Percentiles rank a stretch among this genome's conserved stretches.
Conservation (phyloP, 148 eudicot genomes). For the Beta vulgaris region DNA sequence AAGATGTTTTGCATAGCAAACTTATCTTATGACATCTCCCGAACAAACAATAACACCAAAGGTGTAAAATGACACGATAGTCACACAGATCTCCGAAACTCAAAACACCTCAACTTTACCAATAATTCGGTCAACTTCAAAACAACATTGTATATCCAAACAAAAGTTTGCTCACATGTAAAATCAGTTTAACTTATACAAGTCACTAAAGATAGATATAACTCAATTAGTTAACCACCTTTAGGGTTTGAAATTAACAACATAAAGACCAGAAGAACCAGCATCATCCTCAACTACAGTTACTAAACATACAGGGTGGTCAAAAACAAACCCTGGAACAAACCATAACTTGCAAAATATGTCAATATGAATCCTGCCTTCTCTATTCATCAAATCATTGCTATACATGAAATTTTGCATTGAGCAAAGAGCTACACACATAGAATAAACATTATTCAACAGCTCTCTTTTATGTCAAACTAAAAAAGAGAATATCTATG, state of each 20-base stretch:
- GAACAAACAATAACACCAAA: neutral
- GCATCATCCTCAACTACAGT: neutral
- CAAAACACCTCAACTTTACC: neutral
- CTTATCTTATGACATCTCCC: neutral
- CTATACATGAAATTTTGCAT: constrained; percentile 35
- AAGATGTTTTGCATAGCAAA: neutral
- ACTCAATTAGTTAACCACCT: too few relatives aligned
- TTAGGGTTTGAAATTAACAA: too few relatives aligned
- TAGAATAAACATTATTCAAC: constrained; percentile 42
- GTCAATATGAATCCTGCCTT: constrained; percentile 24
- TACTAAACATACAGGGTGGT: constrained; percentile 10
- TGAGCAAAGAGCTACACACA: constrained; percentile 28
- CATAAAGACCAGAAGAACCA: neutral
- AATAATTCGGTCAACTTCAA: neutral
- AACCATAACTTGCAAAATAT: neutral
- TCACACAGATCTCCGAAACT: too few relatives aligned
- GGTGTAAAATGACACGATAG: too few relatives aligned
- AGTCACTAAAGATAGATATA: too few relatives aligned
- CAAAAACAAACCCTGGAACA: neutral
- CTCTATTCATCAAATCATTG: constrained; percentile 35
- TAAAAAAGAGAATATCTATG: constrained; percentile 13
- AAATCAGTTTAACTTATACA: too few relatives aligned
- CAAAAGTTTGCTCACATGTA: neutral
- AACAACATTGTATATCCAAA: neutral
- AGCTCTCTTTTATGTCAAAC: constrained; percentile 32